Conservation (phyloP, 148 eudicot genomes). For the Diospyros lotus region DNA sequence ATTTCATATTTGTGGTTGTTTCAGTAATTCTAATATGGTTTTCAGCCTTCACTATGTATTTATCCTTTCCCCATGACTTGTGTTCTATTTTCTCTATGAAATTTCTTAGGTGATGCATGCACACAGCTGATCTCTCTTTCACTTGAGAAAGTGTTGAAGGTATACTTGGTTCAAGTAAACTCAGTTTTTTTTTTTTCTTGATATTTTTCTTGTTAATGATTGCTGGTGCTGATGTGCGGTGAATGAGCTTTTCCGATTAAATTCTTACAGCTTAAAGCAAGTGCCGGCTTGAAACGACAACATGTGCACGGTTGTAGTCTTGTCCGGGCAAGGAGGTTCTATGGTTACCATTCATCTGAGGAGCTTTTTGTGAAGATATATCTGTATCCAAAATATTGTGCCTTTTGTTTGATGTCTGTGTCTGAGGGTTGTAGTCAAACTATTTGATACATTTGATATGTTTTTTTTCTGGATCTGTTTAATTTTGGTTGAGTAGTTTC, state of each 20-base stretch:
- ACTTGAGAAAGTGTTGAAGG: constrained; percentile 87
- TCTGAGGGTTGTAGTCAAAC: neutral
- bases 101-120: constrained; percentile 44
- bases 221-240: constrained; percentile 12
- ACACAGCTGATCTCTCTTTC: constrained; percentile 52
- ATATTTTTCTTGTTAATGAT: constrained; percentile 6
- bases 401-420: neutral
- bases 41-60: neutral
- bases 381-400: constrained; percentile 67
- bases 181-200: neutral
- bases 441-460: neutral
- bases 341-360: constrained; percentile 83
- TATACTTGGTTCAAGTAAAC: constrained; percentile 16
- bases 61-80: neutral
- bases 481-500: neutral
- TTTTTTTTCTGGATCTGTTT: neutral
- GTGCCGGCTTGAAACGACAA: constrained; percentile 79
- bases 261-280: constrained; percentile 66
- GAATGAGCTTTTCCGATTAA: constrained; percentile 2
- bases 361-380: constrained; percentile 83
- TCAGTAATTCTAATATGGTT: neutral
- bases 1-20: neutral
- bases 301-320: constrained; percentile 88
- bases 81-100: neutral
- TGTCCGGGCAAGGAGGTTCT: constrained; percentile 79